phyloP scores from a whole-genome alignment of 139 green algal species.

The Chlamydomonas sp. region DNA sequence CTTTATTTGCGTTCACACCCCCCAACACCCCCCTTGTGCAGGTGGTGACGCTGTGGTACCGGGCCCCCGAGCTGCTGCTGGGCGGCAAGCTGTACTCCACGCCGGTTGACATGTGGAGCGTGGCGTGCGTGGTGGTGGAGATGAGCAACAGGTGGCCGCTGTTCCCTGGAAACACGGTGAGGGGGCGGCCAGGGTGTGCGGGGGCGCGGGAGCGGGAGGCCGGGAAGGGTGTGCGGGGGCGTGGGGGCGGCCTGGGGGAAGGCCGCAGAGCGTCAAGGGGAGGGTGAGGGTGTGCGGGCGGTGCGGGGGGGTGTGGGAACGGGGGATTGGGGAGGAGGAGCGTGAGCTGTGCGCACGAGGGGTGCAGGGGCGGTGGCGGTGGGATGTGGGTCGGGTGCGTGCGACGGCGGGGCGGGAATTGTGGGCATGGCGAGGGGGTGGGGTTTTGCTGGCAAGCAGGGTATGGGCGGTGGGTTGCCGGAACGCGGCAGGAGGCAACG shows the following conservation, averaged over 20 bases:
- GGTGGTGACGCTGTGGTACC: slow-evolving; percentile 98
- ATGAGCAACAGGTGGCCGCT: slow-evolving; percentile 76
- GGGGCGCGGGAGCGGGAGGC: not conserved
- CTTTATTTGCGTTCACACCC: not conserved
- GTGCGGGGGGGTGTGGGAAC: no score
- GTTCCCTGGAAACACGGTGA: slow-evolving; percentile 60
- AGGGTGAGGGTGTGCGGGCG: no score
- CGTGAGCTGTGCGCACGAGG: no score
- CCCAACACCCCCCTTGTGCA: slow-evolving; percentile 17
- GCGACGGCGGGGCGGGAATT: no score
- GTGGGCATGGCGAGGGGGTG: no score
- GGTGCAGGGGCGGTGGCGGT: no score
- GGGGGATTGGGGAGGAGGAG: no score
- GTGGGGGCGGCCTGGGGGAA: not conserved
- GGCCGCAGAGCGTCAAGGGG: not conserved
- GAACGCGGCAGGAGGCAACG: no score
- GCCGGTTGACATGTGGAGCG: slow-evolving; percentile 95
- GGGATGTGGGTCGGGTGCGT: no score
- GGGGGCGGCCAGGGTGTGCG: not conserved
- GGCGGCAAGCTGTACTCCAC: slow-evolving; percentile 89
- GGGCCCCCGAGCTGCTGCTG: slow-evolving; percentile 96
- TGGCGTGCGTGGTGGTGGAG: slow-evolving; percentile 97
- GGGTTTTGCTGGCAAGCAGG: no score
- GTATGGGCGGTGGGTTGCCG: no score
- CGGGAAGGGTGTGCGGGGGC: not conserved